These are phyloP conservation scores for Secale cereale DNA, from an alignment of 176 grass and related monocot genomes.

Conservation along the genomic window DNA sequence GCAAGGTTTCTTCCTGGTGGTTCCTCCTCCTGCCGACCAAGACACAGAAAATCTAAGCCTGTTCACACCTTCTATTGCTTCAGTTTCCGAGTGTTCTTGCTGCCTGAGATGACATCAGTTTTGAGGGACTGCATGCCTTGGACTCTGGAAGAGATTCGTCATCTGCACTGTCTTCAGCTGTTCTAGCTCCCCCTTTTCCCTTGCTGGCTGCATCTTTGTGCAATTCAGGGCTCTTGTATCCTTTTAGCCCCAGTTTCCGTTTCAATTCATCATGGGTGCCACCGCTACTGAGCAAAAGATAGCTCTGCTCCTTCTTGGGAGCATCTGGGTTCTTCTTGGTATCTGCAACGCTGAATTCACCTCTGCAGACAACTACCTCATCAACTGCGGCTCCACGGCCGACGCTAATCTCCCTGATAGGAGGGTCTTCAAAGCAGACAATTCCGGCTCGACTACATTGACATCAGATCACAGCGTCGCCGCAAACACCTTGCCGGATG, in stretches of 20 bases:
- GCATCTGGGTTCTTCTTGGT: constrained; percentile 19
- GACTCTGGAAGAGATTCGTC: background rate
- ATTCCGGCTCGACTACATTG: constrained; percentile 17
- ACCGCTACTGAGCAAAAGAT: background rate
- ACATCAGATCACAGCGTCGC: constrained; percentile 25
- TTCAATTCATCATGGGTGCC: constrained; percentile 25
- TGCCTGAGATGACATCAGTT: background rate
- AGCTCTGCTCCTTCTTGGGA: constrained; percentile 11
- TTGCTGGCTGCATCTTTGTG: background rate
- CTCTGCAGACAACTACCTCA: constrained; percentile 75
- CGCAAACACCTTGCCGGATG: constrained; percentile 23
- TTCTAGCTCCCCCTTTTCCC: background rate
- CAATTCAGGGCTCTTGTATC: background rate
- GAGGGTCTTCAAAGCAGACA: constrained; percentile 57
- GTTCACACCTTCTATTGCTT: no score
- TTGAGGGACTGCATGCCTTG: background rate
- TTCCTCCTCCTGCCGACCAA: background rate
- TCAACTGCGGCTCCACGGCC: constrained; percentile 62
- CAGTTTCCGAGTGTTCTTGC: background rate
- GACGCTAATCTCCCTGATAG: constrained; percentile 20
- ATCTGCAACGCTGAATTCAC: constrained; percentile 57
- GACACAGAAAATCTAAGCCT: background rate
- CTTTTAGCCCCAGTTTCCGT: background rate
- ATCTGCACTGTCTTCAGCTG: background rate
- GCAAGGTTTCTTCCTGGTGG: background rate